These are phyloP conservation scores for Epichloe uncinata DNA, from an alignment of 2,329 filamentous ascomycete genomes.

Conservation along the genomic window DNA sequence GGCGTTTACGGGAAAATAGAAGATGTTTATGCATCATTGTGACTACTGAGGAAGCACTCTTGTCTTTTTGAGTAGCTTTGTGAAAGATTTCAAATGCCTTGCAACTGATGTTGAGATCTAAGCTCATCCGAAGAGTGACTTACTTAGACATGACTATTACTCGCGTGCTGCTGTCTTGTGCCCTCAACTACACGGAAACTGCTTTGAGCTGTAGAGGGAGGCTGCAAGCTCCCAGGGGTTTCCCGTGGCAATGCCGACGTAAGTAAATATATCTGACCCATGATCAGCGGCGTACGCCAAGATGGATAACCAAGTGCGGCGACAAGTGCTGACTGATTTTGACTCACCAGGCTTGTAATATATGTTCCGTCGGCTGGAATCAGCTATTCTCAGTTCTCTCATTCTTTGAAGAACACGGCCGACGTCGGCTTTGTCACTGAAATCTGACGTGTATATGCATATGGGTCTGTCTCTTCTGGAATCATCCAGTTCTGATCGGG, in stretches of 20 bases:
- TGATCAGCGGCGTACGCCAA: conserved; percentile 1
- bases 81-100: neutral
- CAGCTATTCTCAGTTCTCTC: conserved; percentile 47
- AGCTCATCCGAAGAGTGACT: neutral
- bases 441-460: conserved; percentile 69
- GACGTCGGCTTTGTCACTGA: conserved; percentile 55
- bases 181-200: neutral
- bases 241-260: conserved; percentile 45
- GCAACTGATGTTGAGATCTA: neutral
- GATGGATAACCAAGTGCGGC: neutral
- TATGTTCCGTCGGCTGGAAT: conserved; percentile 33
- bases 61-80: neutral
- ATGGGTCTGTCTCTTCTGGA: conserved; percentile 42
- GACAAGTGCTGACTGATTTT: neutral
- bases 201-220: conserved; percentile 37
- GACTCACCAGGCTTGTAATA: conserved; percentile 66
- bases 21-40: neutral
- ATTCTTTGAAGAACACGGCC: conserved; percentile 51
- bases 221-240: conserved; percentile 52
- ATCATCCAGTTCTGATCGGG: conserved; percentile 31
- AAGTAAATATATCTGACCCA: conserved; percentile 49
- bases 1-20: conserved; percentile 4
- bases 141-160: neutral
- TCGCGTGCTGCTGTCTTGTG: neutral
- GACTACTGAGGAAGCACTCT: neutral